These are phyloP conservation scores for Yueomyces sinensis DNA, from an alignment of 805 yeast species.

Conservation along the genomic window DNA sequence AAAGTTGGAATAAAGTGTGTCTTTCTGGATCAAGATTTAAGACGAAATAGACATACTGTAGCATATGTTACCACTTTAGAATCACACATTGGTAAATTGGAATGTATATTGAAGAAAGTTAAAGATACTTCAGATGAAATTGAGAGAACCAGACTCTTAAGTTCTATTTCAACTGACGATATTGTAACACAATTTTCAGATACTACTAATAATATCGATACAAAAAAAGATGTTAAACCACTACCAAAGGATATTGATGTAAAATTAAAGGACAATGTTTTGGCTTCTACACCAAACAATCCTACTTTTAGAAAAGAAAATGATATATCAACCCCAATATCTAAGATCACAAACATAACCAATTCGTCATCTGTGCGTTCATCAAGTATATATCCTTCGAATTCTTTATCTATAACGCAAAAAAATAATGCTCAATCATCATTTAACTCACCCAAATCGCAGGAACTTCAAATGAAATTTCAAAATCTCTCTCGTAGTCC, in stretches of 20 bases:
- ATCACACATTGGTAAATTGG: constrained; percentile 12
- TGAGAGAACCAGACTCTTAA: constrained; percentile 4
- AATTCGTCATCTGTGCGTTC: constrained; percentile 8
- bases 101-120: constrained; percentile 5
- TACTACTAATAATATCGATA: neutral
- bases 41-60: constrained; percentile 33
- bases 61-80: constrained; percentile 32
- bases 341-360: neutral
- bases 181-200: neutral
- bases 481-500: constrained; percentile 14
- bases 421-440: constrained; percentile 2
- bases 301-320: neutral
- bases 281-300: neutral
- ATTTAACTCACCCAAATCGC: no score
- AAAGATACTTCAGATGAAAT: constrained; percentile 3
- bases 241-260: no score
- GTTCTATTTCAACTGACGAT: constrained; percentile 3
- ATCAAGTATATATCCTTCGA: constrained; percentile 16
- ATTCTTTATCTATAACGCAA: constrained; percentile 12
- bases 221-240: neutral
- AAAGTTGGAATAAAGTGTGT: constrained; percentile 32
- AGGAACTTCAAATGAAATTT: constrained; percentile 7
- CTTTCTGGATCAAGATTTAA: constrained; percentile 29
- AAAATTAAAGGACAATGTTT: no score
- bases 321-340: neutral